Percentiles rank a stretch among this genome's conserved stretches.
Evolutionary conservation across 441 rosid genomes (phyloP).

Genomic region (Populus trichocarpa): DNA sequence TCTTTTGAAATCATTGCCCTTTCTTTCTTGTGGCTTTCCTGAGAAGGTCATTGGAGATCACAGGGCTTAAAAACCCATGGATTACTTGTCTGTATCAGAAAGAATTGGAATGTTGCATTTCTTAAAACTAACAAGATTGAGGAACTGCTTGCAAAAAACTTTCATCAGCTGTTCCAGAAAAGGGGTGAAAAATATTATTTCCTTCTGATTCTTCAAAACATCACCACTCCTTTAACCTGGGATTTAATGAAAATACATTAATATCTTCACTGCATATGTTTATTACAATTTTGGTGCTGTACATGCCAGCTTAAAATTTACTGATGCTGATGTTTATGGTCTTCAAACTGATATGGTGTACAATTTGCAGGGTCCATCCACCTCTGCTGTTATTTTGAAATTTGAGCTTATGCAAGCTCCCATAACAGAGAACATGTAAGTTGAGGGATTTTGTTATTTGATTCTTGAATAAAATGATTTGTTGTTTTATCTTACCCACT

Average conservation of each 20-base stretch:
- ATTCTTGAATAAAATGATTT: background rate
- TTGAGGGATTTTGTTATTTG: conserved; percentile 10
- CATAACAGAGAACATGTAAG: conserved; percentile 44
- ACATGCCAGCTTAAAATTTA: too few species aligned
- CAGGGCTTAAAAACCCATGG: too few species aligned
- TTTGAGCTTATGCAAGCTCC: conserved; percentile 92
- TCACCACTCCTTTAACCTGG: background rate
- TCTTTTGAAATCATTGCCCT: too few species aligned
- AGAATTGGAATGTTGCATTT: background rate
- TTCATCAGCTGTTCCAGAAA: background rate
- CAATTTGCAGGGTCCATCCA: conserved; percentile 56
- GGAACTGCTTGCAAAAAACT: background rate
- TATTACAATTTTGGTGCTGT: background rate
- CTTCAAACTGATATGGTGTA: conserved; percentile 7
- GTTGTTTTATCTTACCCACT: background rate
- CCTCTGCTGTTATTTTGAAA: conserved; percentile 75
- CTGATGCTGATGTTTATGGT: background rate
- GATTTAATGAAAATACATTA: background rate
- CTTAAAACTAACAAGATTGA: background rate
- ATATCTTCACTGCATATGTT: background rate
- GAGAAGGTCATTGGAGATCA: too few species aligned
- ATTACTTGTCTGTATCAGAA: background rate
- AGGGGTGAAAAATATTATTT: background rate
- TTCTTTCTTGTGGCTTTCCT: too few species aligned
- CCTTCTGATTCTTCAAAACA: background rate